These are phyloP conservation scores for Neofusicoccum laricinum DNA, from an alignment of 2,329 filamentous ascomycete species.

Conservation along the genomic window DNA sequence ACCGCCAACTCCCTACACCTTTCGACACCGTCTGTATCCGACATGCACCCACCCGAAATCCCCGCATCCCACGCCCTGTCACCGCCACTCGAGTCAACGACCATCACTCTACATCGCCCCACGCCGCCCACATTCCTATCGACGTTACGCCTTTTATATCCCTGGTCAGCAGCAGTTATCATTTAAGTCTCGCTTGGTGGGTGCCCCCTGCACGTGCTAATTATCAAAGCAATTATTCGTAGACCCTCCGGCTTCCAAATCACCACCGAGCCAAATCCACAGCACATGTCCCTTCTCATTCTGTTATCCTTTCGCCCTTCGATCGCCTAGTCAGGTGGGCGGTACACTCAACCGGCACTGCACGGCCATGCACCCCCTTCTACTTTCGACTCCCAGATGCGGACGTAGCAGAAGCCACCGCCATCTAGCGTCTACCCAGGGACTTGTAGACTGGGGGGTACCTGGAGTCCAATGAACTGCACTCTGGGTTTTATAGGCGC, in stretches of 20 bases:
- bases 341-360: no score
- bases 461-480: no score
- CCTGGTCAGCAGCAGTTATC: not conserved
- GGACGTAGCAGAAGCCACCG: no score
- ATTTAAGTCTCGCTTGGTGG: not conserved
- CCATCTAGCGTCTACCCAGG: no score
- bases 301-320: no score
- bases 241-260: not conserved
- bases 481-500: no score
- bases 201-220: not conserved
- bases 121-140: not conserved
- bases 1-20: not conserved
- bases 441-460: no score
- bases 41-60: slow-evolving; percentile 1
- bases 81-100: not conserved
- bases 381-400: no score
- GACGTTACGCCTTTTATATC: not conserved
- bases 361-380: no score
- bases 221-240: not conserved
- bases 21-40: not conserved
- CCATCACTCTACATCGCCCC: not conserved
- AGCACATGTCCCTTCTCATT: no score
- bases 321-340: no score
- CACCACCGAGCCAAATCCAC: not conserved
- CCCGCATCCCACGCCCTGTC: not conserved